Base-by-base conservation (phyloP, 1,284 basidiomycete species). In the Ceratobasidium sp. region DNA sequence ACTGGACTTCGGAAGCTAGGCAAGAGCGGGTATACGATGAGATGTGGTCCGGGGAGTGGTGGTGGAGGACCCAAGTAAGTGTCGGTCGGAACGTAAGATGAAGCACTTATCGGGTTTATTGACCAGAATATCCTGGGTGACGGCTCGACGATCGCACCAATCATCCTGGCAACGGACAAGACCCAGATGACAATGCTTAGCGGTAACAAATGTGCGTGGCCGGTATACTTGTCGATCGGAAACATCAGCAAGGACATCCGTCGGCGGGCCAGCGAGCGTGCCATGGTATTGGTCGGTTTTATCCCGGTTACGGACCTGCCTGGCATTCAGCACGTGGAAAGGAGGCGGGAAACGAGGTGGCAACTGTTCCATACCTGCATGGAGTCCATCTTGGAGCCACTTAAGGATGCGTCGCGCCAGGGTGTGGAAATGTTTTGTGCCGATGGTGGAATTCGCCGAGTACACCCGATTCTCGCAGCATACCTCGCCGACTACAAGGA, bases 401-500 rank as follows among this genome's bases (percentile, higher is more conserved):
- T 83, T 0, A 70, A 75, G 20, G n/a, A 54, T 16, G 70, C 78
- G 6, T 81, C 80, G 0, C 55, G 59, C 1, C 38, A 77, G 20
- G 82, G 82, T 6, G 77, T 83, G 12, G 59, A 46, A 0, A 79
- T 84, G 78, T 50, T 65, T 0, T 80, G 81, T 65, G 83, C 81
- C 3, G 82, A 83, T 78, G 83, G 83, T 1, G 62, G 74, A 2
- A 54, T 77, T 2, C 81, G 82, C 3, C 79, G 80, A 3, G 78
- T 78, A 27, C 81, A 83, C 73, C 83, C 82, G 0, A 83, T 84
- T 38, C 79, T 83, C 27, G 83, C 82, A 0, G 77, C 79, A 0
- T 82, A 81, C 60, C 76, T 84, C 23, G 81, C 79, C 3, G 83
- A 84, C 68, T 83, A 83, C 59, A 82, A 81, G 0, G 83, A 84